Evolutionary conservation across 306 rosid species (phyloP).

Genomic region (Datisca glomerata): DNA sequence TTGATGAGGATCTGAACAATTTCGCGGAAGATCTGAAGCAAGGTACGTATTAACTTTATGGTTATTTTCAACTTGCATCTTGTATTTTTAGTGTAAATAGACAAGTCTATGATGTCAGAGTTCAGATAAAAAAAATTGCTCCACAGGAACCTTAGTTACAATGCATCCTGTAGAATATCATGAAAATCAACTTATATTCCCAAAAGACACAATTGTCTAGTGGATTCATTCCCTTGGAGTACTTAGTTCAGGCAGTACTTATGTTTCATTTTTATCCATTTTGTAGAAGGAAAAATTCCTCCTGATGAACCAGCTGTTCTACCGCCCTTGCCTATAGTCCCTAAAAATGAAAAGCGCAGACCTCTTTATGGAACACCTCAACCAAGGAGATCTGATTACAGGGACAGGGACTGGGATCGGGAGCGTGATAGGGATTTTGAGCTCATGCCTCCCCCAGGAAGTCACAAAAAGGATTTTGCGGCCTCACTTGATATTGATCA

Average conservation of each 20-base stretch:
- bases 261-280: slow-evolving; percentile 3
- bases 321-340: slow-evolving; percentile 74
- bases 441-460: slow-evolving; percentile 97
- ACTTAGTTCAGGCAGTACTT: not conserved
- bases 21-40: slow-evolving; percentile 94
- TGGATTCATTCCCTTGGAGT: not conserved
- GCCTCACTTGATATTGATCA: slow-evolving; percentile 72
- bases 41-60: slow-evolving; percentile 33
- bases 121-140: too few relatives aligned
- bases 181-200: too few relatives aligned
- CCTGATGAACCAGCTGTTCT: slow-evolving; percentile 82
- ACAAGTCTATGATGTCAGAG: too few relatives aligned
- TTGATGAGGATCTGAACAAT: slow-evolving; percentile 85
- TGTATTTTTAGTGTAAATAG: too few relatives aligned
- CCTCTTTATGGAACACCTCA: slow-evolving; percentile 50
- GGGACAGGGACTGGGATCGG: slow-evolving; percentile 92
- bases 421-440: slow-evolving; percentile 94
- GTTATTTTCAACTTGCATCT: too few relatives aligned
- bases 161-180: too few relatives aligned
- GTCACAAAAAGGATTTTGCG: slow-evolving; percentile 68
- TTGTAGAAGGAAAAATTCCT: slow-evolving; percentile 73
- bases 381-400: slow-evolving; percentile 61
- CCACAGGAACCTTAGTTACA: too few relatives aligned
- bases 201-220: too few relatives aligned
- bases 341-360: slow-evolving; percentile 66